phyloP scores from a whole-genome alignment of 352 stramenopile species.

The Elongisporangium anandrum region DNA sequence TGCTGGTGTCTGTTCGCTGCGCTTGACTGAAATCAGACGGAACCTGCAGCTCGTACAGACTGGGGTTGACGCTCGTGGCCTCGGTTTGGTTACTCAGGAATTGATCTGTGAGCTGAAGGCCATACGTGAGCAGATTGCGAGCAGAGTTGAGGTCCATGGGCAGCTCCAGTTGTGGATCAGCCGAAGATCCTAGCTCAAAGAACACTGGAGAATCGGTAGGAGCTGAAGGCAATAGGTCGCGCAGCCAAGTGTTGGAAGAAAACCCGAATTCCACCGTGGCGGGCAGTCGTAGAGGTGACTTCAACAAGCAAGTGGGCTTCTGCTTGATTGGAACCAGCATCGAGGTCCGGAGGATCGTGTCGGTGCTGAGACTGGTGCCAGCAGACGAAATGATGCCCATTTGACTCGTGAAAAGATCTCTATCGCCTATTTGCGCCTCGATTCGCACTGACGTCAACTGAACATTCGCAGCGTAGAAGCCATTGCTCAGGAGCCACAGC shows the following conservation, averaged over 20 bases:
- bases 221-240: slow-evolving; percentile 22
- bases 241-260: slow-evolving; percentile 39
- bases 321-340: slow-evolving; percentile 21
- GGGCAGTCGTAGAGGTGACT: slow-evolving; percentile 38
- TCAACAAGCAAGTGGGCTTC: slow-evolving; percentile 23
- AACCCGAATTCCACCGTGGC: slow-evolving; percentile 50
- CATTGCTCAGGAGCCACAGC: slow-evolving; percentile 62
- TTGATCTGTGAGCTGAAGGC: slow-evolving; percentile 30
- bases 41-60: slow-evolving; percentile 19
- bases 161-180: slow-evolving; percentile 20
- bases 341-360: slow-evolving; percentile 35
- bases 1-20: slow-evolving; percentile 13
- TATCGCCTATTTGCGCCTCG: slow-evolving; percentile 19
- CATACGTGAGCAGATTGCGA: slow-evolving; percentile 20
- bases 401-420: slow-evolving; percentile 15
- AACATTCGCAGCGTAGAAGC: slow-evolving; percentile 52
- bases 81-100: slow-evolving; percentile 34
- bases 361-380: slow-evolving; percentile 7
- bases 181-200: not conserved
- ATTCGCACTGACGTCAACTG: slow-evolving; percentile 22
- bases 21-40: slow-evolving; percentile 8
- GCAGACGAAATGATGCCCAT: not conserved
- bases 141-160: slow-evolving; percentile 23
- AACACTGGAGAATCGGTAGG: slow-evolving; percentile 5
- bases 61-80: slow-evolving; percentile 10